Evolutionary conservation across 345 rosid genomes (phyloP).

Genomic region (Boechera retrofracta): DNA sequence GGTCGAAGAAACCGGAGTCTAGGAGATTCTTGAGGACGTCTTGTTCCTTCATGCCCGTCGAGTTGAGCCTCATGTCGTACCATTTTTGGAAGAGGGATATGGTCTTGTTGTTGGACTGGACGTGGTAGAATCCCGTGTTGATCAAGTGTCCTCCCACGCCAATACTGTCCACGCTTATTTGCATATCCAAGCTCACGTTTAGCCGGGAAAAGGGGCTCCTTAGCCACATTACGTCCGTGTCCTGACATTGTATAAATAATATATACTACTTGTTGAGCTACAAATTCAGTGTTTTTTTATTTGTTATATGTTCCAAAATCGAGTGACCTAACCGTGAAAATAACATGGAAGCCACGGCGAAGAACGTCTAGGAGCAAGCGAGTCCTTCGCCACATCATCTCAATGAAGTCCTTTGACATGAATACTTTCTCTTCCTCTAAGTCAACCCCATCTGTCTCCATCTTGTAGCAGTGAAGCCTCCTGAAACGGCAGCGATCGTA

Average conservation of each 20-base stretch:
- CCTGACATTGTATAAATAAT: slow-evolving; percentile 49
- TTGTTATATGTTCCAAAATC: background rate
- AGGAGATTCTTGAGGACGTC: slow-evolving; percentile 63
- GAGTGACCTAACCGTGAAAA: slow-evolving; percentile 65
- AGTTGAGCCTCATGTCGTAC: slow-evolving; percentile 63
- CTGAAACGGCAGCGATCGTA: slow-evolving; percentile 66
- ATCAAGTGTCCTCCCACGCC: slow-evolving; percentile 49
- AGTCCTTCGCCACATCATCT: slow-evolving; percentile 92
- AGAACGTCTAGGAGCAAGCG: slow-evolving; percentile 66
- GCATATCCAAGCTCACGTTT: slow-evolving; percentile 59
- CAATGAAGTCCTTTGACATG: slow-evolving; percentile 72
- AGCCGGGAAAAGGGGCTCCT: slow-evolving; percentile 61
- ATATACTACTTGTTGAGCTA: background rate
- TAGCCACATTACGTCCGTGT: slow-evolving; percentile 78
- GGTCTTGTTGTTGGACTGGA: slow-evolving; percentile 72
- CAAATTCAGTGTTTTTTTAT: background rate
- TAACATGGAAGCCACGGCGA: slow-evolving; percentile 62
- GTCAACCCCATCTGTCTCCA: slow-evolving; percentile 59
- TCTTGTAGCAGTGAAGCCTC: slow-evolving; percentile 70
- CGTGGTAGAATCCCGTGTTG: slow-evolving; percentile 77
- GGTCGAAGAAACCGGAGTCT: slow-evolving; percentile 42
- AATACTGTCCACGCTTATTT: slow-evolving; percentile 64
- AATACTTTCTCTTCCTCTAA: slow-evolving; percentile 58
- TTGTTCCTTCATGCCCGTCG: slow-evolving; percentile 69
- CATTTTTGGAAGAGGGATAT: slow-evolving; percentile 62